Evolutionary conservation across 495 filamentous ascomycete genomes (phyloP), one percentile per base, ranked within the genome.

Genomic region (Chaetomidium leptoderma): DNA sequence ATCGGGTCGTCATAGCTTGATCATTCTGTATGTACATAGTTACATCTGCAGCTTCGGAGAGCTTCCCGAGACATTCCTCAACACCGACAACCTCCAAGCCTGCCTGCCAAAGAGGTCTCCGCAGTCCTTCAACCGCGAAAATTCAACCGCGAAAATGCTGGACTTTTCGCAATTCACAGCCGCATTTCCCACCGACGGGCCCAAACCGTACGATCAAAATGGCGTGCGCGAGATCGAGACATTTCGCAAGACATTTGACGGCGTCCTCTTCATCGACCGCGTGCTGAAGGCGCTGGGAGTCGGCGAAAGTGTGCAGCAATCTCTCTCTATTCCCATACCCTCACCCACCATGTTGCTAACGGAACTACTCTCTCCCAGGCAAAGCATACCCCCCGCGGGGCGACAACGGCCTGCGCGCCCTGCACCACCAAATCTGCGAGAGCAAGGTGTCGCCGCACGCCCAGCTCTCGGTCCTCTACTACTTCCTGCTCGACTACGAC

Each of bases 381-480:
- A 83, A 81, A 58, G 63, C 78, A 37, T 93, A 92, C 67, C 89
- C 89, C 17, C 88, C 89, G 0, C 82, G 79, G 62, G 78, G 79
- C 33, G 84, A 84, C 60, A 70, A 71, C 45, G 82, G 83, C 55
- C 78, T 92, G 29, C 81, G 80, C 63, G 78, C 77, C 32, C 79
- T 92, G 1, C 80, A 90, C 68, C 69, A 78, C 27, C 78, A 81
- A 35, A 86, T 93, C 55, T 78, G 83, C 57, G 71, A 75, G 11
- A 76, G 72, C 42, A 76, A 74, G 36, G 76, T 83, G 48, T 79
- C 86, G 24, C 73, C 83, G 43, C 85, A 88, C 70, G 83, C 89
- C 66, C 89, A 91, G 69, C 82, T 89, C 63, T 87, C 87, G 11
- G 77, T 91, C 44, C 74, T 93, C 53, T 92, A 86, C 73, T 93